Conservation (phyloP, 2,329 filamentous ascomycete species). For the Verticillium klebahnii region DNA sequence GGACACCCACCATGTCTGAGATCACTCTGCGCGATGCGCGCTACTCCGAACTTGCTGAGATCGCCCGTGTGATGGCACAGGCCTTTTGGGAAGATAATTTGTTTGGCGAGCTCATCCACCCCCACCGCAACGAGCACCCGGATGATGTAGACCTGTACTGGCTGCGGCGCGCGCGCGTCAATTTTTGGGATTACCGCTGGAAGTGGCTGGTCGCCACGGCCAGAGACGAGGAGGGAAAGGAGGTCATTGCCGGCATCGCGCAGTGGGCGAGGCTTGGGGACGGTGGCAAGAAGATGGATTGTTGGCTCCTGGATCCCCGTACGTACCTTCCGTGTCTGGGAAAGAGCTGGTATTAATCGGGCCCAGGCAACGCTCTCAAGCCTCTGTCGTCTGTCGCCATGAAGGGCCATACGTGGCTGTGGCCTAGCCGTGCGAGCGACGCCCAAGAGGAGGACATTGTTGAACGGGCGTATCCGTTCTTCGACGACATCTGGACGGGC, state of each 20-base stretch:
- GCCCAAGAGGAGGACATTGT: constrained; percentile 14
- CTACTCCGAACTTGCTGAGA: constrained; percentile 19
- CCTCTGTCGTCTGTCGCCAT: constrained; percentile 9
- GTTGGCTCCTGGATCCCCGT: constrained; percentile 15
- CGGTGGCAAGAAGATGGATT: constrained; percentile 12
- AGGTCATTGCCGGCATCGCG: constrained; percentile 17
- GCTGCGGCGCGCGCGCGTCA: constrained; percentile 19
- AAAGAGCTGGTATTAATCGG: background rate
- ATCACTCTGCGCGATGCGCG: constrained; percentile 11
- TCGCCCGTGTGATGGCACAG: constrained; percentile 22
- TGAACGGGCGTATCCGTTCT: constrained; percentile 15
- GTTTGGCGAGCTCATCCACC: constrained; percentile 27
- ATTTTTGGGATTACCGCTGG: constrained; percentile 22
- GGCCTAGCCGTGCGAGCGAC: constrained; percentile 18
- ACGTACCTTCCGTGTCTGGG: background rate
- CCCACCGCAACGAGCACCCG: constrained; percentile 24
- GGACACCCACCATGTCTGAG: background rate
- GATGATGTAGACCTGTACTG: constrained; percentile 24
- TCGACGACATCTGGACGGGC: constrained; percentile 21
- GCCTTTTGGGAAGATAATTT: constrained; percentile 29
- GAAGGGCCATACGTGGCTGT: constrained; percentile 7
- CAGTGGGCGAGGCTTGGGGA: constrained; percentile 17
- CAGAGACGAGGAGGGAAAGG: constrained; percentile 7
- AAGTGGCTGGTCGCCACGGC: constrained; percentile 21
- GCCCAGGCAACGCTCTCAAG: constrained; percentile 14